Evolutionary conservation across 2,329 filamentous ascomycete species (phyloP), one percentile per base, ranked within the genome.

Genomic region (Bipolaris sorokiniana): DNA sequence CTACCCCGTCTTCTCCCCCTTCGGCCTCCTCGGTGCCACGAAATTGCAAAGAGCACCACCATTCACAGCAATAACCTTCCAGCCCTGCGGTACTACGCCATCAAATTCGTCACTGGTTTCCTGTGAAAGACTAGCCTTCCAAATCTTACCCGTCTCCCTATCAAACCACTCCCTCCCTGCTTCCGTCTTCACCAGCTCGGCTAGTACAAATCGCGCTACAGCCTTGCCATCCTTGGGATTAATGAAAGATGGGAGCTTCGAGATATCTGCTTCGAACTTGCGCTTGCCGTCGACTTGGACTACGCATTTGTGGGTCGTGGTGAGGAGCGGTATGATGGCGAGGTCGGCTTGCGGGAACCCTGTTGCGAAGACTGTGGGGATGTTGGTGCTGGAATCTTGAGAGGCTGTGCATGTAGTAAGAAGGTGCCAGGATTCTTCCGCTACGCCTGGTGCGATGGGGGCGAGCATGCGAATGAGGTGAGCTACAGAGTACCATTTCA

Each of bases 271-370:
- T 0, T 85, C 85, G 60, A 88, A 88, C 36, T 86, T 86, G 61
- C 90, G 76, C 74, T 89, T 92, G n/a, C 92, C 91, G 69, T 96
- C 92, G 59, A 96, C 78, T 69, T 92, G 89, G 15, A 96, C 87
- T 0, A 88, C 88, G 62, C 87, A 90, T 3, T 74, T 78, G 72
- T 83, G 77, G 61, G 76, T 79, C 61, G 82, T 76, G 66, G 83
- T 77, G 63, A 88, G 74, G 63, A 84, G 69, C 62, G 80, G 71
- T 53, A 82, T 81, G 23, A 79, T 82, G 60, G 89, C 86, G 2
- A 57, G 36, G 28, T 75, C 68, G 7, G 78, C 70, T 0, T 63
- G 71, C 0, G 90, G 90, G 79, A 91, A 95, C 0, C 78, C 69
- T 6, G 74, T 72, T 1, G 76, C 70, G 48, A 84, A 82, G 38